Percentiles rank a stretch among this genome's conserved stretches.
These are phyloP conservation scores for Carex sylvatica DNA, from an alignment of 202 grass and related monocot species.

Conservation along the genomic window DNA sequence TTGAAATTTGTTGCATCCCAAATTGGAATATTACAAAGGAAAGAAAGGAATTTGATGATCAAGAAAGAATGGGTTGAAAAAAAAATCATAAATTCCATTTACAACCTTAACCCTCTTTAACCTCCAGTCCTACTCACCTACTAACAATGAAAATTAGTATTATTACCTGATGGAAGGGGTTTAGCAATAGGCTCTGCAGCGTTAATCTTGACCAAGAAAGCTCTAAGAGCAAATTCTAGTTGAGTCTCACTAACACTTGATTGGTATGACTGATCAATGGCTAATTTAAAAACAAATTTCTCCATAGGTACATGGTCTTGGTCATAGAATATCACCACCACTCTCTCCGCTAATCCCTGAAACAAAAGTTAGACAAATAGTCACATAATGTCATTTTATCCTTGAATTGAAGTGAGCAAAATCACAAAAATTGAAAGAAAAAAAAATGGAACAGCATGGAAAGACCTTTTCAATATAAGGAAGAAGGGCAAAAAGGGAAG, in stretches of 20 bases:
- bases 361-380: not conserved
- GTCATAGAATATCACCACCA: constrained; percentile 74
- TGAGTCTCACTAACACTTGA: constrained; percentile 58
- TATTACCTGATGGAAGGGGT: constrained; percentile 52
- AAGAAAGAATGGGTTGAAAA: not conserved
- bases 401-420: not conserved
- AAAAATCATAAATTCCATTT: not conserved
- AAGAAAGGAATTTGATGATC: not conserved
- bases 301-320: constrained; percentile 59
- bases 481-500: constrained; percentile 51
- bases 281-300: constrained; percentile 89
- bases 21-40: not conserved
- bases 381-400: not conserved
- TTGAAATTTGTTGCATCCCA: not conserved
- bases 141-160: not conserved
- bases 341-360: constrained; percentile 77
- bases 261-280: constrained; percentile 55
- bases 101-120: not conserved
- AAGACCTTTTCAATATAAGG: constrained; percentile 80
- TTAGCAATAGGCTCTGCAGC: constrained; percentile 52
- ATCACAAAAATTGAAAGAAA: not conserved
- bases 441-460: not conserved
- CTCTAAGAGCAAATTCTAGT: constrained; percentile 75
- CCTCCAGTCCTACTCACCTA: not conserved
- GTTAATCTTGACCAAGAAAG: constrained; percentile 85